Percentiles rank a stretch among this genome's conserved stretches.
Evolutionary conservation across 768 basidiomycete species (phyloP).

Genomic region (Tricholoma hemisulphureum): DNA sequence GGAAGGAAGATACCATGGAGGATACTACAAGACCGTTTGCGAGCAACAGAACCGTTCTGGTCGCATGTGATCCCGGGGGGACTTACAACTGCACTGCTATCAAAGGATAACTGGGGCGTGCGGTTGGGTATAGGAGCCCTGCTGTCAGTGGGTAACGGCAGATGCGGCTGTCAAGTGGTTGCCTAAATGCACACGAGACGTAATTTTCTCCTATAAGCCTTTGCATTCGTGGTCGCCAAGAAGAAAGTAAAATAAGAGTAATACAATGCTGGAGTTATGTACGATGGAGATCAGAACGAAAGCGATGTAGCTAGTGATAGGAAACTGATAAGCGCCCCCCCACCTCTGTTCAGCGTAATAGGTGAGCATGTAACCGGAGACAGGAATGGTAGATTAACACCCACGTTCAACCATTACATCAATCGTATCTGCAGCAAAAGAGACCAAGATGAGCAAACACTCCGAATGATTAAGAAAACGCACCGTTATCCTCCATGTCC

Average conservation of each 20-base stretch:
- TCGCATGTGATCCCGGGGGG: slow-evolving; percentile 50
- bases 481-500: slow-evolving; percentile 89
- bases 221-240: neutral
- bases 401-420: slow-evolving; percentile 97
- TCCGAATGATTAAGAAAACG: slow-evolving; percentile 16
- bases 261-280: neutral
- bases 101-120: slow-evolving; percentile 52
- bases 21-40: slow-evolving; percentile 54
- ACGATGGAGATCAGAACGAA: neutral
- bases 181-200: neutral
- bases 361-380: neutral
- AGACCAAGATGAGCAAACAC: slow-evolving; percentile 4
- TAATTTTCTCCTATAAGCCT: neutral
- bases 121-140: slow-evolving; percentile 52
- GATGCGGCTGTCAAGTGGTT: too few relatives aligned
- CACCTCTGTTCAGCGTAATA: neutral
- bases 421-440: slow-evolving; percentile 65
- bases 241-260: neutral
- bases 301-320: neutral
- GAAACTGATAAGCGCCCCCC: neutral
- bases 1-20: slow-evolving; percentile 43
- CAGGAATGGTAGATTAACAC: slow-evolving; percentile 25
- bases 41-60: slow-evolving; percentile 47
- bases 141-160: slow-evolving; percentile 22
- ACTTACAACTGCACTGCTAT: slow-evolving; percentile 41